Evolutionary conservation across 2,329 filamentous ascomycete species (phyloP), one percentile per base, ranked within the genome.

Genomic region (Fusarium stilboides): DNA sequence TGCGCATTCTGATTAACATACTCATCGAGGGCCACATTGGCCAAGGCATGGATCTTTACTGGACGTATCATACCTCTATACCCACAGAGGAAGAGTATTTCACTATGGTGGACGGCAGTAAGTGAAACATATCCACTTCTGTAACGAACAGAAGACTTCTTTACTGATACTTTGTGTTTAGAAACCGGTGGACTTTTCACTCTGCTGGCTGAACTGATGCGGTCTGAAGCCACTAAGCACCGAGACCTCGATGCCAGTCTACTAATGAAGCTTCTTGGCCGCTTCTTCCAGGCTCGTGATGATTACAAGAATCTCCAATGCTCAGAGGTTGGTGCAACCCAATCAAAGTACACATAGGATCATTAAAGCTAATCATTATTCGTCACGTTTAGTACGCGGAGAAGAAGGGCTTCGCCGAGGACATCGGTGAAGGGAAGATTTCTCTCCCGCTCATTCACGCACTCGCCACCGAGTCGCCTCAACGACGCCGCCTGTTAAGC

Each of bases 11-110:
- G 28, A 17, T 47, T 5, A 31, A 47, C 5, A 3, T 34, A 2
- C 31, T 47, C 9, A 47, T 47, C 19, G 45, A 47, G 20, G 28
- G 45, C 1, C 45, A 36, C n/a, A 47, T 47, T 13, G 45, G 45
- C 14, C 45, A 47, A n/a, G 45, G 45, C 19, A 36, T 47, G 45
- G 45, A 47, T 47, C 31, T 47, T 2, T 47, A 47, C 45, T 47
- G 45, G 45, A 47, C 45, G 12, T 24, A 47, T 22, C 45, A 47
- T 47, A 34, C 45, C 12, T 5, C 45, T 5, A 34, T 47, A 34
- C 45, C 45, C 4, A 47, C 45, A 3, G 45, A 47, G 31, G 45
- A 47, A n/a, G 31, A 36, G 45, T 47, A 47, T 22, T 47, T 47
- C 5, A 34, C 31, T 1, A 47, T 47, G 45, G 45, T 47, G 0